Evolutionary conservation across 225 moss, liverwort and hornwort species (phyloP), one percentile per base, ranked within the genome.

Genomic region (Marchantia polymorpha): DNA sequence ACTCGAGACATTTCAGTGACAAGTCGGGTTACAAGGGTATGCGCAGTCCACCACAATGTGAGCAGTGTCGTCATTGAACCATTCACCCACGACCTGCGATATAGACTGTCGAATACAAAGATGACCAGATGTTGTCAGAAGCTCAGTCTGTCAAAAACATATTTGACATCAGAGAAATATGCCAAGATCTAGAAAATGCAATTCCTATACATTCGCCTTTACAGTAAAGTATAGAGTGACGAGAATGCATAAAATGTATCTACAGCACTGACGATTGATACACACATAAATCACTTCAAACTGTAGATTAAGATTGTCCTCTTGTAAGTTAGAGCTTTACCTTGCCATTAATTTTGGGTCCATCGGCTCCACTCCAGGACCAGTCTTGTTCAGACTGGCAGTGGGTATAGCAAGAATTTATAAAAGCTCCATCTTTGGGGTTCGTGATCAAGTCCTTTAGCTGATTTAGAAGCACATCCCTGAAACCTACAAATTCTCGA

Each of bases 351-450:
- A 86, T 51, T 66, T 69, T 83, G 12, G 83, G 54, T n/a, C 53
- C 25, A 0, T 3, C 26, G 0, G 0, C 19, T 26, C 73, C 81
- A 72, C 30, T 75, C 81, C 83, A 81, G 12, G 47, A 11, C n/a
- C 6, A 0, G 16, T 51, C 58, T 2, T 13, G 4, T 53, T 79
- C 78, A 79, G 52, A 30, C 76, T 86, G 81, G 50, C 83, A 83
- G 73, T 86, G 86, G 47, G 46, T 0, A 72, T 79, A 79, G 51
- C 86, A 86, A 23, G 86, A 86, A 59, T 83, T 39, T 20, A 86
- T 86, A 50, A 67, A 83, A 27, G 79, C 79, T 47, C 83, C 86
- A 52, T 75, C 30, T 31, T 74, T 81, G 55, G 77, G 31, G 3
- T 55, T 69, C 52, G 61, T 55, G 0, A 83, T 54, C 53, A 86